phyloP scores from a whole-genome alignment of 768 basidiomycete species.

The Sporobolomyces roseus region DNA sequence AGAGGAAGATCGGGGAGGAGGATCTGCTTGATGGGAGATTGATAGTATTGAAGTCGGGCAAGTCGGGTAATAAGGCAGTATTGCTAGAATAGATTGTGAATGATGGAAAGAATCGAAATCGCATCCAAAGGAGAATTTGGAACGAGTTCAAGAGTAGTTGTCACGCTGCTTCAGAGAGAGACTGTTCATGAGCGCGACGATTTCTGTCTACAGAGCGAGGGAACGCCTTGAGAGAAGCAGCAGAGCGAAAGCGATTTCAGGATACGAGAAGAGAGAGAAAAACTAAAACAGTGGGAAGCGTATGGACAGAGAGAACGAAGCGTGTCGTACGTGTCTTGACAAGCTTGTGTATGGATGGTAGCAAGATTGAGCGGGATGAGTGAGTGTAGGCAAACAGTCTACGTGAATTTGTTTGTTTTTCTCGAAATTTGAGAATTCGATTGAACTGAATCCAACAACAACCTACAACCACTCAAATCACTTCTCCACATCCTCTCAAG shows the following conservation, averaged over 20 bases:
- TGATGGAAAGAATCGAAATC: neutral
- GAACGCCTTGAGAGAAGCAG: too few species aligned
- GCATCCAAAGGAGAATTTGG: neutral
- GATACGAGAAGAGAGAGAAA: neutral
- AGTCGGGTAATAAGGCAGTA: conserved; percentile 27
- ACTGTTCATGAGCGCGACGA: too few species aligned
- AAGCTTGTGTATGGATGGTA: neutral
- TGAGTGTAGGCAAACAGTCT: conserved; percentile 15
- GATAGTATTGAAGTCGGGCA: conserved; percentile 31
- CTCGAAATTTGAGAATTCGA: neutral
- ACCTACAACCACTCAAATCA: neutral
- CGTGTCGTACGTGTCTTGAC: neutral
- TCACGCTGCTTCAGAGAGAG: too few species aligned
- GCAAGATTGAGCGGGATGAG: neutral
- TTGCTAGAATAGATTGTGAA: conserved; percentile 24
- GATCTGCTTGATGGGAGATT: conserved; percentile 26
- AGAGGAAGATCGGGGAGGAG: conserved; percentile 12
- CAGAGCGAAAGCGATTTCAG: too few species aligned
- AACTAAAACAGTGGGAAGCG: neutral
- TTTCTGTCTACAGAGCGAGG: too few species aligned
- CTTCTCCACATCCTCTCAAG: neutral
- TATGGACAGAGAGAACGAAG: neutral
- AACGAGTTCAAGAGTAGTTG: too few species aligned
- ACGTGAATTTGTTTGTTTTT: neutral
- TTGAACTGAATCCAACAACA: neutral